Base-by-base conservation (phyloP, 2,329 filamentous ascomycete species). In the Fusarium sp. region DNA sequence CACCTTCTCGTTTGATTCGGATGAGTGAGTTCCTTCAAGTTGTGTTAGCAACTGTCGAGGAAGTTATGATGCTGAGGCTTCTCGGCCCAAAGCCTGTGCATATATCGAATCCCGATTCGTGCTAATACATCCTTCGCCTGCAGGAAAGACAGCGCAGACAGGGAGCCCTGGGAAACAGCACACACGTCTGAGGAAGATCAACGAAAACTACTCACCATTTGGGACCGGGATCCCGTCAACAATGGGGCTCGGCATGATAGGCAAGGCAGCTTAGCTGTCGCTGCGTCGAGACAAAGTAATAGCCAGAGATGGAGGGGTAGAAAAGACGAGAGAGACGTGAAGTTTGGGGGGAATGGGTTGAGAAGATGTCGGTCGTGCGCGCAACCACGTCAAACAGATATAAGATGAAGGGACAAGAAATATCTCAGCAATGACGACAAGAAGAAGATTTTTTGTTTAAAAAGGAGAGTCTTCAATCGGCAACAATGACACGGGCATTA, bases 1-100 rank as follows among this genome's bases (percentile, higher is more conserved):
- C 45, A 71, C 69, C 48, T 74, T 75, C 53, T 74, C 67, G 51
- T 68, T 61, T 15, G 63, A 24, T 33, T 70, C 60, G 22, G 39
- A 52, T 17, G 43, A 33, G 6, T 57, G 40, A 10, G 48, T n/a
- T 15, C 40, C 69, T 71, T 39, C 14, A 14, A 3, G 10, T 33
- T 19, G 20, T 19, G 44, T 75, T 55, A 75, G 64, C 44, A 28
- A 37, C 6, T 52, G 15, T 37, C n/a, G 14, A 45, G 11, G 17
- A 17, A 37, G 32, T 46, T 24, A 39, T 49, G 39, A 33, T 20
- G 33, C 28, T 17, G 44, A 17, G 44, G 40, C 41, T 32, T 11
- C n/a, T 19, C 17, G 14, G 17, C 19, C 14, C n/a, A n/a, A 9
- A 46, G 49, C 32, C 26, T 43, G 47, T 51, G 51, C 52, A 45